Evolutionary conservation across 306 rosid genomes (phyloP).

Genomic region (Luffa aegyptiaca): DNA sequence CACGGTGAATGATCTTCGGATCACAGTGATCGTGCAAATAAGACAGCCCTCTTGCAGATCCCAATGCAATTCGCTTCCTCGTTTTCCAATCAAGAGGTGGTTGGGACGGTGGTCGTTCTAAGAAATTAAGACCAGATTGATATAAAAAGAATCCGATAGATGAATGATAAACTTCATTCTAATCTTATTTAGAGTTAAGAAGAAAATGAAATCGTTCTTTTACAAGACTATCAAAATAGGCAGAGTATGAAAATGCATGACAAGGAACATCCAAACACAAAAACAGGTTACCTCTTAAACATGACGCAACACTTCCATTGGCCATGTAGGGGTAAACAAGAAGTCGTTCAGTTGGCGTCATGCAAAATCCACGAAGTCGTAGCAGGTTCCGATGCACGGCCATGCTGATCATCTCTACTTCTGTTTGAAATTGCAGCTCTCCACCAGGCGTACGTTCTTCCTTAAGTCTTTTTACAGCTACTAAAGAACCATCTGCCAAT

Average conservation of each 20-base stretch:
- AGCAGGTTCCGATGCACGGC: slow-evolving; percentile 98
- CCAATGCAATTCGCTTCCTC: slow-evolving; percentile 86
- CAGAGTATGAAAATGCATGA: background rate
- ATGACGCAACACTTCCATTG: slow-evolving; percentile 96
- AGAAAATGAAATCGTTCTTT: background rate
- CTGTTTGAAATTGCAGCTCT: slow-evolving; percentile 98
- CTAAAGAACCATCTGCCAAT: slow-evolving; percentile 82
- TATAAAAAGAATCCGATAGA: background rate
- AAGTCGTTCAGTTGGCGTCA: slow-evolving; percentile 96
- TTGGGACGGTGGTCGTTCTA: slow-evolving; percentile 84
- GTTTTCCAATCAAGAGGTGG: slow-evolving; percentile 95
- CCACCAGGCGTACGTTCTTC: slow-evolving; percentile 99
- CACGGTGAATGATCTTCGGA: slow-evolving; percentile 96
- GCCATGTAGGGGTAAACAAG: slow-evolving; percentile 99
- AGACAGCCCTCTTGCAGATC: slow-evolving; percentile 96
- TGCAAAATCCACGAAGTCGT: slow-evolving; percentile 88
- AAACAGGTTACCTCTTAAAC: slow-evolving; percentile 70
- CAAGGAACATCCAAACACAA: background rate
- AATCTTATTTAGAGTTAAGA: background rate
- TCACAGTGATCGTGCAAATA: slow-evolving; percentile 97
- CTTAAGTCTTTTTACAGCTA: slow-evolving; percentile 90
- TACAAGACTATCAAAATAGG: background rate
- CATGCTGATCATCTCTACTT: slow-evolving; percentile 99
- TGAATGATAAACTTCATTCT: background rate
- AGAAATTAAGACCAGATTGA: background rate